Evolutionary conservation across 257 asterid genomes (phyloP).

Genomic region (Henckelia pumila): DNA sequence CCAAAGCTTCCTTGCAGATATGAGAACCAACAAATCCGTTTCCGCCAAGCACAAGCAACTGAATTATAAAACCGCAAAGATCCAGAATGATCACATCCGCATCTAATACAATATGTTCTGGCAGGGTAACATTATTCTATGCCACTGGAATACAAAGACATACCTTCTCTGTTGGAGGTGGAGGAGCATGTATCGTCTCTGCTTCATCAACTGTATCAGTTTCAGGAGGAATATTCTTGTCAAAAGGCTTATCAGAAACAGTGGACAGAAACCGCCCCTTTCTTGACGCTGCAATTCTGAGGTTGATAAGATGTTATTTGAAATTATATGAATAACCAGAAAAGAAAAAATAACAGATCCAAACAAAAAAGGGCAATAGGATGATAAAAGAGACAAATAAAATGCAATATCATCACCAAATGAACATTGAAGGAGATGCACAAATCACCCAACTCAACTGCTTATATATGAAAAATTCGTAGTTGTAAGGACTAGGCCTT

Average conservation of each 20-base stretch:
- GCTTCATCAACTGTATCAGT: slow-evolving; percentile 74
- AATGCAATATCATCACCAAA: slow-evolving; percentile 1
- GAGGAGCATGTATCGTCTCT: slow-evolving; percentile 73
- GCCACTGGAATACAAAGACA: slow-evolving; percentile 19
- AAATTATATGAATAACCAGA: slow-evolving; percentile 1
- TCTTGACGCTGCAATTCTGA: slow-evolving; percentile 39
- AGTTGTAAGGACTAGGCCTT: background rate
- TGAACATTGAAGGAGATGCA: background rate
- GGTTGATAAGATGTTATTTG: slow-evolving; percentile 19
- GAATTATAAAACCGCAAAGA: slow-evolving; percentile 25
- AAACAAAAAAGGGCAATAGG: background rate
- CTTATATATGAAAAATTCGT: background rate
- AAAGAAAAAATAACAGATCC: slow-evolving; percentile 8
- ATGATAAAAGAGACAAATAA: background rate
- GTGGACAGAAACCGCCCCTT: slow-evolving; percentile 53
- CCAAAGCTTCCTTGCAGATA: slow-evolving; percentile 83
- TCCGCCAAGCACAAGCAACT: slow-evolving; percentile 98
- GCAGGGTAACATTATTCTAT: slow-evolving; percentile 9
- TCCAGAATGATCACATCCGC: slow-evolving; percentile 2
- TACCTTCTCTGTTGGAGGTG: slow-evolving; percentile 88
- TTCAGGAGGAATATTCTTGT: slow-evolving; percentile 24
- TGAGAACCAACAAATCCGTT: slow-evolving; percentile 98
- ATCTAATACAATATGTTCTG: slow-evolving; percentile 8
- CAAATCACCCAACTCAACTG: background rate
- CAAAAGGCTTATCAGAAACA: slow-evolving; percentile 34